phyloP scores from a whole-genome alignment of 345 rosid species.

The Populus deltoides region DNA sequence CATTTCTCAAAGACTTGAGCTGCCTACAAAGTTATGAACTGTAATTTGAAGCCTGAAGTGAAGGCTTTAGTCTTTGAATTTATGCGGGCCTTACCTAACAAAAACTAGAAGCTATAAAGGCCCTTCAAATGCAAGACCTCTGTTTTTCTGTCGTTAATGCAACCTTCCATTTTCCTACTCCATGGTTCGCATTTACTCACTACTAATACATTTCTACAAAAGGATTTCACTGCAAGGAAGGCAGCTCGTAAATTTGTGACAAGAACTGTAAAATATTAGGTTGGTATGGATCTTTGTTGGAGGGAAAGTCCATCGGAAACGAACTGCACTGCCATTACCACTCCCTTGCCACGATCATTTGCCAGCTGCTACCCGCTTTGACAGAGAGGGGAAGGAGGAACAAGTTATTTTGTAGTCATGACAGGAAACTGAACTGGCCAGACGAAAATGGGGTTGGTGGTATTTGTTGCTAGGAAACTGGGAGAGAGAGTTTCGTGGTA shows the following conservation, averaged over 20 bases:
- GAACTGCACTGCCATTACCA: background rate
- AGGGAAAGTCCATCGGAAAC: background rate
- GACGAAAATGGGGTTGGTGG: background rate
- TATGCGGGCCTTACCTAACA: background rate
- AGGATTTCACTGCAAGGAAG: background rate
- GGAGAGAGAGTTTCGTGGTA: too few relatives aligned
- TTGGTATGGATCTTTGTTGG: background rate
- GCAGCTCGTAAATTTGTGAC: background rate
- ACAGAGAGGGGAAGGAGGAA: background rate
- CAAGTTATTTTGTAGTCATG: background rate
- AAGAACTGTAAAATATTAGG: background rate
- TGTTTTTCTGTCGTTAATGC: background rate
- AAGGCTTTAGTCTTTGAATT: background rate
- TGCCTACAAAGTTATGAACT: background rate
- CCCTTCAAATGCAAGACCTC: background rate
- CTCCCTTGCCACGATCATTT: background rate
- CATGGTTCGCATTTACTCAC: background rate
- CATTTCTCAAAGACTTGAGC: background rate
- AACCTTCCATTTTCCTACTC: background rate
- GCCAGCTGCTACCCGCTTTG: background rate
- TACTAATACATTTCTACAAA: background rate
- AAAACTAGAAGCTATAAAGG: background rate
- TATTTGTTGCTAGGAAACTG: background rate
- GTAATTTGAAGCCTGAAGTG: background rate
- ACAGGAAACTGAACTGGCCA: background rate